Conservation (phyloP, 2,329 filamentous ascomycete genomes). For the Rasamsonia emersonii region DNA sequence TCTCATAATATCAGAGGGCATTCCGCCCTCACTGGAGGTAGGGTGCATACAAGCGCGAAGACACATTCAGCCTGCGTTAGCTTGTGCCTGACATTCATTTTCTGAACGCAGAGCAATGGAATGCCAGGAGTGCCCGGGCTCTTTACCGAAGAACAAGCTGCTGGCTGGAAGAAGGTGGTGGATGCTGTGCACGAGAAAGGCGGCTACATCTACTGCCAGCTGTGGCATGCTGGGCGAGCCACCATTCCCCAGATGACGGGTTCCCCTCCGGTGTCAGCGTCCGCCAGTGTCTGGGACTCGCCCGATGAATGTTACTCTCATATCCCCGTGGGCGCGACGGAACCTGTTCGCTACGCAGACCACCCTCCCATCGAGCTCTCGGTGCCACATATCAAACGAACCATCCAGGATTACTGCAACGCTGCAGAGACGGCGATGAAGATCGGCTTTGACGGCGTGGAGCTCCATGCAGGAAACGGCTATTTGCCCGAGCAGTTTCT, state of each 20-base stretch:
- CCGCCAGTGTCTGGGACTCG: slow-evolving; percentile 39
- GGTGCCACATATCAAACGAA: slow-evolving; percentile 36
- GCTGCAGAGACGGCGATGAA: slow-evolving; percentile 45
- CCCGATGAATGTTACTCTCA: slow-evolving; percentile 35
- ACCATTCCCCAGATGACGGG: slow-evolving; percentile 36
- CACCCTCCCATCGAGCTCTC: slow-evolving; percentile 38
- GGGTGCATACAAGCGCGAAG: too few relatives aligned
- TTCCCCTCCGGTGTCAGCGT: slow-evolving; percentile 29
- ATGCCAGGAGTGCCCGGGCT: slow-evolving; percentile 30
- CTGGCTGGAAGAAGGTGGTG: slow-evolving; percentile 44
- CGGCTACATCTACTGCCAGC: slow-evolving; percentile 37
- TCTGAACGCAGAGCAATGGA: slow-evolving; percentile 25
- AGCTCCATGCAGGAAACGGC: slow-evolving; percentile 43
- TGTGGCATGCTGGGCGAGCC: slow-evolving; percentile 40
- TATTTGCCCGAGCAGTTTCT: slow-evolving; percentile 48
- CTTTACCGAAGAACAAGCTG: slow-evolving; percentile 33
- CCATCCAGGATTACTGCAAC: slow-evolving; percentile 36
- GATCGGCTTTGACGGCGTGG: slow-evolving; percentile 47
- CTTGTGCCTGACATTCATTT: too few relatives aligned
- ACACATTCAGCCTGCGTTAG: too few relatives aligned
- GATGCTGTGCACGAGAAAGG: slow-evolving; percentile 45
- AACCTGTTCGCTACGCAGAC: slow-evolving; percentile 32
- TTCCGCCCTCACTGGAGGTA: slow-evolving; percentile 32
- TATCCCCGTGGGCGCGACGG: slow-evolving; percentile 27
- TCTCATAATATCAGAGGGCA: slow-evolving; percentile 30